Evolutionary conservation across 805 yeast species (phyloP).

Genomic region (Dipodascus geniculatus): DNA sequence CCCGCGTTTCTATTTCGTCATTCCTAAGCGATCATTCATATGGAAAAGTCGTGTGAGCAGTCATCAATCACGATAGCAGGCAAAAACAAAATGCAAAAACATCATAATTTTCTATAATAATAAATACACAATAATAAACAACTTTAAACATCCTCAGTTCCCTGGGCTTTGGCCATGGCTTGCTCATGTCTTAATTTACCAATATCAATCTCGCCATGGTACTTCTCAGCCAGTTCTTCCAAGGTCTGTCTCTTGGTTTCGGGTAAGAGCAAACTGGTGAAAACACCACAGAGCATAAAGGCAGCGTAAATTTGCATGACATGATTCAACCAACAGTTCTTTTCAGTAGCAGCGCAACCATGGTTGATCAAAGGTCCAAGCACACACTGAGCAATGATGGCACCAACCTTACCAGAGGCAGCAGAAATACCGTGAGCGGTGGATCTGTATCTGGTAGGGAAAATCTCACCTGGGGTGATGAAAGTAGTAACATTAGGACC

Average conservation of each 20-base stretch:
- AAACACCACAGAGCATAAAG: constrained; percentile 74
- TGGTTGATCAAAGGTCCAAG: constrained; percentile 65
- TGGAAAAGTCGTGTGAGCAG: neutral
- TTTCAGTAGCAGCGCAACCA: constrained; percentile 46
- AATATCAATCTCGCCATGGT: constrained; percentile 63
- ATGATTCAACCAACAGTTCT: constrained; percentile 72
- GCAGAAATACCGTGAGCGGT: constrained; percentile 59
- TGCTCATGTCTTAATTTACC: neutral
- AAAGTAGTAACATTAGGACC: constrained; percentile 59
- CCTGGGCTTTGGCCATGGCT: neutral
- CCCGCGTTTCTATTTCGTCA: too few species aligned
- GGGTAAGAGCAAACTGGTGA: constrained; percentile 57
- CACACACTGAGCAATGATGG: constrained; percentile 35
- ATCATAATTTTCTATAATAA: neutral
- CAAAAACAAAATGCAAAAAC: neutral
- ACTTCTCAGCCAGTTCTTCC: constrained; percentile 69
- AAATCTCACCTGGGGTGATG: constrained; percentile 51
- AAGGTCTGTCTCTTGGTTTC: constrained; percentile 88
- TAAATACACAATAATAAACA: neutral
- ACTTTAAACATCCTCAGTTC: neutral
- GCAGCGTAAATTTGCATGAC: constrained; percentile 90
- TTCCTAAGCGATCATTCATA: too few species aligned
- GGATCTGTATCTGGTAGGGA: constrained; percentile 56
- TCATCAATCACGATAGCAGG: neutral
- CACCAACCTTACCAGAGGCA: constrained; percentile 55